Evolutionary conservation across 2,329 filamentous ascomycete species (phyloP).

Genomic region (Penicillium corylophilum): DNA sequence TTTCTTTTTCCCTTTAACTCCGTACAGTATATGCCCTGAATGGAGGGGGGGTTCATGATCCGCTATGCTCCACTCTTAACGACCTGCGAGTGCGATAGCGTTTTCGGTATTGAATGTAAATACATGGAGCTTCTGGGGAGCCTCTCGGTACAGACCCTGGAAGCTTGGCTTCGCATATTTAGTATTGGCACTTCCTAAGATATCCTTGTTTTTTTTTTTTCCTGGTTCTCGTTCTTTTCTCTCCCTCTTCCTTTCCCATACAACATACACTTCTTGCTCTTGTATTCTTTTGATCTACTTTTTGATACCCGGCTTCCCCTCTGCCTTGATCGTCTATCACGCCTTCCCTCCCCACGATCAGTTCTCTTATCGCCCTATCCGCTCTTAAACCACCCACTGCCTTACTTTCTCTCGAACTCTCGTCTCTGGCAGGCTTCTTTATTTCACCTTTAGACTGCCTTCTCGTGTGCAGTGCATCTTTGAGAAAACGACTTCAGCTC

Average conservation of each 20-base stretch:
- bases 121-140: slow-evolving; percentile 18
- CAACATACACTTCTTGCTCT: background rate
- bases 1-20: background rate
- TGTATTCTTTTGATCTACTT: background rate
- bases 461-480: background rate
- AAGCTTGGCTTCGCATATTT: slow-evolving; percentile 25
- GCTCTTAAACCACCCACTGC: background rate
- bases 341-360: background rate
- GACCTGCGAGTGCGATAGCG: slow-evolving; percentile 16
- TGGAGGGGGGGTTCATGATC: background rate
- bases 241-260: background rate
- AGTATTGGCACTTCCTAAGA: slow-evolving; percentile 19
- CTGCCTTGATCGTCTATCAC: slow-evolving; percentile 5
- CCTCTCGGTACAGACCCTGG: slow-evolving; percentile 22
- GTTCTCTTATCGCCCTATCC: background rate
- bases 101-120: slow-evolving; percentile 12
- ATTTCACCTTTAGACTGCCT: background rate
- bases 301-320: background rate
- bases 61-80: slow-evolving; percentile 11
- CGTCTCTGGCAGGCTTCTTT: background rate
- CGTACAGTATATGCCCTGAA: background rate
- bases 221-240: slow-evolving; percentile 2
- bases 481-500: background rate
- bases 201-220: slow-evolving; percentile 7
- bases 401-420: background rate